Evolutionary conservation across 2,329 filamentous ascomycete species (phyloP), one percentile per base, ranked within the genome.

Genomic region (Ophiostoma australiae): DNA sequence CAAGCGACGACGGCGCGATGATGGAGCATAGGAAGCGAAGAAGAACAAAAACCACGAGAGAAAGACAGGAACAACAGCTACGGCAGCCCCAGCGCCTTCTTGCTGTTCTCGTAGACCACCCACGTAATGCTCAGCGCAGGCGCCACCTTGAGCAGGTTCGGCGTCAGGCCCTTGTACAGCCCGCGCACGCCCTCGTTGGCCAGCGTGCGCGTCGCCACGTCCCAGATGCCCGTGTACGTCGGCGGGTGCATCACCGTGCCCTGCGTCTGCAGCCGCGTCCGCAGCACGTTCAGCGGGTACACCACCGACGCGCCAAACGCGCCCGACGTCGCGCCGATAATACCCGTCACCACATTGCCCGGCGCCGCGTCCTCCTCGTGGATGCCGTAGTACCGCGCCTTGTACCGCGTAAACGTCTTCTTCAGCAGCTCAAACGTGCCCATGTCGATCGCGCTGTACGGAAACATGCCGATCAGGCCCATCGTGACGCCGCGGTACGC

Each of bases 351-450:
- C 75, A 97, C 89, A 74, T 94, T 95, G 73, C 90, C 91, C 7
- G 92, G 91, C 48, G 87, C 85, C 37, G 66, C 89, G 75, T 97
- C 93, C 74, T 97, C 92, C 79, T 97, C 92, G 76, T 93, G 90
- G 74, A 91, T 89, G 63, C 89, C 88, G 11, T 87, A 81, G 44
- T 85, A 81, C 72, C 87, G 88, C 15, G 93, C 91, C 77, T 93
- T 91, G 74, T 90, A 89, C 4, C 81, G 81, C 44, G 90, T 86
- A 74, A 96, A 88, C 8, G 84, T 84, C 67, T 87, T 88, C 81
- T 99, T 99, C 73, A 97, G 86, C 72, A 95, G 89, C 81, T 99
- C 95, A 77, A 98, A 99, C 0, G 93, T 97, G 74, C 92, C 93
- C 77, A 99, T 90, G 78, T 99, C 95, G 77, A 99, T 96, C 68